phyloP scores from a whole-genome alignment of 2,329 filamentous ascomycete genomes.

The Stemphylium beticola region DNA sequence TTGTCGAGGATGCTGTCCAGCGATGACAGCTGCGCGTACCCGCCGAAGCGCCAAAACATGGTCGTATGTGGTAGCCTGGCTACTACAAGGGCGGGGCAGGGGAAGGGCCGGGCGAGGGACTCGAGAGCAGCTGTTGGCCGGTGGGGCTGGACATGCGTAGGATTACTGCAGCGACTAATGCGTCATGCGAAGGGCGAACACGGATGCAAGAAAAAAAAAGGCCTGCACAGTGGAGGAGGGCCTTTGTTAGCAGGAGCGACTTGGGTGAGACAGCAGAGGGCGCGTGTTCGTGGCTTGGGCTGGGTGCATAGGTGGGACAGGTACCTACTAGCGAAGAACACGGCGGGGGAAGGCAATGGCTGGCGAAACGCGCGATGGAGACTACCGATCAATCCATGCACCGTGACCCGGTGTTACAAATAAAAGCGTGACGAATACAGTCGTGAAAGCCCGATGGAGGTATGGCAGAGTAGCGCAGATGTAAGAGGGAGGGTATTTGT shows the following conservation, averaged over 20 bases:
- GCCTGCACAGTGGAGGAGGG: slow-evolving; percentile 7
- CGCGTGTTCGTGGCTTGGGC: slow-evolving; percentile 21
- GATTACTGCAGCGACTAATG: slow-evolving; percentile 19
- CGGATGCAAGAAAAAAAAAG: slow-evolving; percentile 14
- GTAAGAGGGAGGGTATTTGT: slow-evolving; percentile 7
- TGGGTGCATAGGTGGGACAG: slow-evolving; percentile 25
- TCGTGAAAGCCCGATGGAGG: not conserved
- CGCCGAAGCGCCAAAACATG: slow-evolving; percentile 99
- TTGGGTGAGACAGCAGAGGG: slow-evolving; percentile 17
- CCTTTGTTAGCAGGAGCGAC: slow-evolving; percentile 15
- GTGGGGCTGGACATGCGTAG: slow-evolving; percentile 30
- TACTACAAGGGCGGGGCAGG: slow-evolving; percentile 38
- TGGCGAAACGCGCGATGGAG: slow-evolving; percentile 17
- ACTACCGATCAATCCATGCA: slow-evolving; percentile 26
- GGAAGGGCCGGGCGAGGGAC: slow-evolving; percentile 30
- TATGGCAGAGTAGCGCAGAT: not conserved
- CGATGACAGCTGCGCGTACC: slow-evolving; percentile 95
- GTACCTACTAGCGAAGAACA: slow-evolving; percentile 28
- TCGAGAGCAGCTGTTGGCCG: slow-evolving; percentile 34
- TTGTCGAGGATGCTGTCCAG: slow-evolving; percentile 98
- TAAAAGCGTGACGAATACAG: slow-evolving; percentile 13
- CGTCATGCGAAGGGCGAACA: slow-evolving; percentile 22
- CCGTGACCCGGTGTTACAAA: slow-evolving; percentile 20
- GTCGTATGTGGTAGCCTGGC: slow-evolving; percentile 53
- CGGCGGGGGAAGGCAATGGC: slow-evolving; percentile 18